phyloP scores from a whole-genome alignment of 169 alveolate species.

The Eimeria praecox region DNA sequence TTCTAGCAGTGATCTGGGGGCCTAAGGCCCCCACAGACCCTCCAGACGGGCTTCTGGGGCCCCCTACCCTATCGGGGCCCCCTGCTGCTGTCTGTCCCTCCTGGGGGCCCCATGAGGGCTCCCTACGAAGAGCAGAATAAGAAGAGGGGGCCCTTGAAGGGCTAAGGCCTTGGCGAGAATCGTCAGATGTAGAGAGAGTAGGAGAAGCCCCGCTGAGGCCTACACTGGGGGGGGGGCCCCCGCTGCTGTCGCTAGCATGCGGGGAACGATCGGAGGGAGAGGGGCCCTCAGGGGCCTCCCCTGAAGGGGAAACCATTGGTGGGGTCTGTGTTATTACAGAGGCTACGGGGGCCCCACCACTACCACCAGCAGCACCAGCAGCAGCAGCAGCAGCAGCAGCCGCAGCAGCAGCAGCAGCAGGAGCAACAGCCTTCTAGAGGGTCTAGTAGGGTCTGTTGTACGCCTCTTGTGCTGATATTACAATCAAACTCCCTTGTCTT shows the following conservation, averaged over 20 bases:
- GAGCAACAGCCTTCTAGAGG: too few relatives aligned
- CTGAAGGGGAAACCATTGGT: neutral
- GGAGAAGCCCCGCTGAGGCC: neutral
- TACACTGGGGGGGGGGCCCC: neutral
- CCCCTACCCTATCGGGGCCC: neutral
- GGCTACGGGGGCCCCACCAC: neutral
- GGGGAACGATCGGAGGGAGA: neutral
- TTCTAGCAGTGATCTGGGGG: neutral
- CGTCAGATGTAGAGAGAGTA: neutral
- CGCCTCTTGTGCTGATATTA: too few relatives aligned
- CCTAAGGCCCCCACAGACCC: neutral
- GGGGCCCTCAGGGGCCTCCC: slow-evolving; percentile 20
- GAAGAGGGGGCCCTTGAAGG: neutral
- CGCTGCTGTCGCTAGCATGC: neutral
- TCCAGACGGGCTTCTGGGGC: neutral
- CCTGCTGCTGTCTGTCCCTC: neutral
- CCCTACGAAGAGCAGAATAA: neutral
- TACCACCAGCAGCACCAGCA: neutral
- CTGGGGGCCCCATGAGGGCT: neutral
- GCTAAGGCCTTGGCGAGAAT: neutral
- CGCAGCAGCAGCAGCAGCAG: neutral
- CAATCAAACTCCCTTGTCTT: neutral
- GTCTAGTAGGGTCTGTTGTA: too few relatives aligned
- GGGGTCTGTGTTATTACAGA: neutral
- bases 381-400: too few relatives aligned